These are phyloP conservation scores for Mycosarcoma maydis DNA, from an alignment of 1,284 basidiomycete genomes.

Conservation along the genomic window DNA sequence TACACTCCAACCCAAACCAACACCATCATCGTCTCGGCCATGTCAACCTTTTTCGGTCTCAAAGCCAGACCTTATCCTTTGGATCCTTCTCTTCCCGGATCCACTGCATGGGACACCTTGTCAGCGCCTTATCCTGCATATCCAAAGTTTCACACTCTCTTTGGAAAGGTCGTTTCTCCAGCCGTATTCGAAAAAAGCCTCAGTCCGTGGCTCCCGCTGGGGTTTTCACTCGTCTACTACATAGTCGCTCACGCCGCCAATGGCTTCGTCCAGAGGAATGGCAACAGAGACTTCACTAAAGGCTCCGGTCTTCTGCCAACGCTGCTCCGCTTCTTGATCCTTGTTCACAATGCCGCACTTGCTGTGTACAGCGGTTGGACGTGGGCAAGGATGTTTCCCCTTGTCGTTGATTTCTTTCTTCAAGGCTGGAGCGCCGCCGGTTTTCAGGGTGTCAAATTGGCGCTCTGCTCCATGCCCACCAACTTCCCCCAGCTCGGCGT, in stretches of 20 bases:
- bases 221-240: slow-evolving; percentile 56
- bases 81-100: slow-evolving; percentile 15
- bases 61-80: slow-evolving; percentile 43
- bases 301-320: slow-evolving; percentile 12
- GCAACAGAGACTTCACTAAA: slow-evolving; percentile 45
- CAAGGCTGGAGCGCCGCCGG: slow-evolving; percentile 49
- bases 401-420: slow-evolving; percentile 49
- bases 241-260: slow-evolving; percentile 53
- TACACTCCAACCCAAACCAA: background rate
- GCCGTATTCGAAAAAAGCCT: slow-evolving; percentile 28
- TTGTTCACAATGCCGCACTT: slow-evolving; percentile 56
- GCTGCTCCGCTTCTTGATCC: slow-evolving; percentile 35
- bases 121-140: slow-evolving; percentile 42
- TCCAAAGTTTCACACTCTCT: slow-evolving; percentile 22
- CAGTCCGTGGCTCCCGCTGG: slow-evolving; percentile 34
- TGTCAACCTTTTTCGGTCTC: slow-evolving; percentile 41
- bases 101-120: slow-evolving; percentile 9
- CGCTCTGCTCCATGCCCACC: slow-evolving; percentile 66
- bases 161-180: slow-evolving; percentile 10
- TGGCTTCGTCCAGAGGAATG: slow-evolving; percentile 20
- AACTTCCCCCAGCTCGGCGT: slow-evolving; percentile 56
- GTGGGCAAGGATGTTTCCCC: slow-evolving; percentile 44
- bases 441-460: slow-evolving; percentile 59
- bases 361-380: slow-evolving; percentile 57
- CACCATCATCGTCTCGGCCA: slow-evolving; percentile 4